Evolutionary conservation across 2,329 filamentous ascomycete genomes (phyloP), one percentile per base, ranked within the genome.

Genomic region (Pseudopyrenochaeta lycopersici): DNA sequence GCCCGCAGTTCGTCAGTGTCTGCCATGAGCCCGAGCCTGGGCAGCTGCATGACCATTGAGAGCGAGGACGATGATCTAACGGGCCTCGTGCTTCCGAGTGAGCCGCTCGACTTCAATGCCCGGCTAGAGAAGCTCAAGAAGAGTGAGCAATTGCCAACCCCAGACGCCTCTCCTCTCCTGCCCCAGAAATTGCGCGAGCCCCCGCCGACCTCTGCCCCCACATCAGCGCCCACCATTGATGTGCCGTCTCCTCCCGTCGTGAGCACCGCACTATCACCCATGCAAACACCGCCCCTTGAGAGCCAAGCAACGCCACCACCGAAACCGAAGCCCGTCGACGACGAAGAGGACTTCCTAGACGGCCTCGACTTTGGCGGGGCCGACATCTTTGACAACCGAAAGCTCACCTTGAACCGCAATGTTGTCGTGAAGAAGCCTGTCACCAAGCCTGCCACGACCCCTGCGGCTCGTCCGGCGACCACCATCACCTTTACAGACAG

Each of bases 41-140:
- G 92, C 17, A 98, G 94, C 75, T 95, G 91, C 60, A 88, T 96
- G 64, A 97, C 92, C 1, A 85, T 87, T 9, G 95, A 97, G 78
- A 98, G 93, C 70, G 94, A 97, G 71, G 93, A 97, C 63, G 94
- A 98, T 74, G 90, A 90, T 6, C 85, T 98, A 55, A 91, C 95
- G 56, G 94, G 94, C n/a, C 83, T 99, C 12, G 81, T 97, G 17
- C 82, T 98, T 15, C 95, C 95, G 0, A 84, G 85, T 48, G 93
- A 92, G 1, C 91, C 91, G 17, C 81, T 99, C 46, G 88, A 97
- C 75, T 90, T 98, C 67, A 85, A 86, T 35, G 88, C 92, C 60
- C 88, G 92, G 46, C 80, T 98, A 36, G 88, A 89, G 66, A 88
- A 87, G 69, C 84, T 90, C 56, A 87, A 90, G 68, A 85, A 80